phyloP scores from a whole-genome alignment of 2,329 filamentous ascomycete genomes.

The Coniochaeta prunicola region DNA sequence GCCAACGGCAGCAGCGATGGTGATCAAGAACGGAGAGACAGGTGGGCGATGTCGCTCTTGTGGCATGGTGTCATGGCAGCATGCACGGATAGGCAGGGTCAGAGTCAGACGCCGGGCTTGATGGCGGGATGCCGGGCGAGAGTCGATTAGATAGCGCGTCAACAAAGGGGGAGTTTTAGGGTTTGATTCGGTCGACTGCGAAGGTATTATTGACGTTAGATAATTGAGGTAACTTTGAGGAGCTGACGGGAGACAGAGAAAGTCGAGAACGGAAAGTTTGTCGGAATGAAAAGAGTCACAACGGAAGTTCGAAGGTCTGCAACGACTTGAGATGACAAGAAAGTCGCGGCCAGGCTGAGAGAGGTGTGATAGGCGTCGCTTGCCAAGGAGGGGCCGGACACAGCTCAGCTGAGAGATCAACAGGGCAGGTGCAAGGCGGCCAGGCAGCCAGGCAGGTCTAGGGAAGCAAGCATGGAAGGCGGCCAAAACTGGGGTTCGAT shows the following conservation, averaged over 20 bases:
- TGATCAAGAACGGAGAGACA: neutral
- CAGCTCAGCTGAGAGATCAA: neutral
- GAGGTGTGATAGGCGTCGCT: neutral
- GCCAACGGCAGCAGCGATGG: neutral
- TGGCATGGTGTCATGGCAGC: conserved; percentile 18
- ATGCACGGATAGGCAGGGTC: neutral
- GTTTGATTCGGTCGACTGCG: neutral
- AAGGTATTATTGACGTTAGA: neutral
- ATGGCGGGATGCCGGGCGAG: neutral
- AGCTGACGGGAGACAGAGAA: neutral
- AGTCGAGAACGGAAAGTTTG: neutral
- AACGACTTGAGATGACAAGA: neutral
- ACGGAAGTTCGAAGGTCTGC: neutral
- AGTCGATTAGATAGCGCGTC: neutral
- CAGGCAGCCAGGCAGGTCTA: neutral
- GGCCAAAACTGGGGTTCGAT: neutral
- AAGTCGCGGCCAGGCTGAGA: neutral
- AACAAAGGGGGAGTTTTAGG: neutral
- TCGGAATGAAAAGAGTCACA: neutral
- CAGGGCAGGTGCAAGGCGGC: neutral
- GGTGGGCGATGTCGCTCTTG: conserved; percentile 10
- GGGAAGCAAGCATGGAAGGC: too few species aligned
- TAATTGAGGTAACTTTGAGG: too few species aligned
- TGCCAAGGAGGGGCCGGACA: neutral
- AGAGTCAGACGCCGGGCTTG: neutral